Base-by-base conservation (phyloP, 2,329 filamentous ascomycete species). In the Colletotrichum falcatum region DNA sequence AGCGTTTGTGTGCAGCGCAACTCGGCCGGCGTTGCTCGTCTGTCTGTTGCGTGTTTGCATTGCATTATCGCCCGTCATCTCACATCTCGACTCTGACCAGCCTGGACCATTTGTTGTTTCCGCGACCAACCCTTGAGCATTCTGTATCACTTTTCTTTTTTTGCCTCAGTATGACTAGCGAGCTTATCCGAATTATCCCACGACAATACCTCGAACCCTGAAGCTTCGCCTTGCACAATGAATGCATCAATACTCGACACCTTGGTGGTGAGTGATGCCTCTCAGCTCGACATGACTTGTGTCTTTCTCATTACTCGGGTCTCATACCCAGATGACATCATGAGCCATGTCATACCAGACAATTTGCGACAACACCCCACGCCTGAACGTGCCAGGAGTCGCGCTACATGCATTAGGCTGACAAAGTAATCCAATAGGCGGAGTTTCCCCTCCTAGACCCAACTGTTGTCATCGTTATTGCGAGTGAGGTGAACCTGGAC, bases 401-500 rank as follows among this genome's bases (percentile, higher is more conserved):
- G 48, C 20, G 8, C 8, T 26, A 14, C 48, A 12, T 18, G 35
- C 35, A 11, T 9, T 16, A 46, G 44, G 8, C 59, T 63, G 39
- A 67, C 37, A 18, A 28, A n/a, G 4, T 2, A 44, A n/a, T 20
- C 4, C 12, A 28, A 11, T 9, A 70, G 68, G 58, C 64, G 44
- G 68, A 70, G 58, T 70, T 68, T 54, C 88, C 92, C 30, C 87
- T 91, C 23, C 81, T 98, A 49, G 95, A 98, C 74, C 89, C 94
- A 73, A 88, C 93, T 0, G 86, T 95, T 16, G 88, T 98, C 69
- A 87, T 91, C 64, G 91, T 94, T 5, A 92, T 98, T 60, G 84
- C 90, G 6, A 88, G 84, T 62, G 95, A 98, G 76, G 93, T 90
- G 79, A 88, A 94, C 74, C 82, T 95, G 23, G 78, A 81, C 3